These are phyloP conservation scores for Botrytis byssoidea DNA, from an alignment of 2,329 filamentous ascomycete genomes.

Conservation along the genomic window DNA sequence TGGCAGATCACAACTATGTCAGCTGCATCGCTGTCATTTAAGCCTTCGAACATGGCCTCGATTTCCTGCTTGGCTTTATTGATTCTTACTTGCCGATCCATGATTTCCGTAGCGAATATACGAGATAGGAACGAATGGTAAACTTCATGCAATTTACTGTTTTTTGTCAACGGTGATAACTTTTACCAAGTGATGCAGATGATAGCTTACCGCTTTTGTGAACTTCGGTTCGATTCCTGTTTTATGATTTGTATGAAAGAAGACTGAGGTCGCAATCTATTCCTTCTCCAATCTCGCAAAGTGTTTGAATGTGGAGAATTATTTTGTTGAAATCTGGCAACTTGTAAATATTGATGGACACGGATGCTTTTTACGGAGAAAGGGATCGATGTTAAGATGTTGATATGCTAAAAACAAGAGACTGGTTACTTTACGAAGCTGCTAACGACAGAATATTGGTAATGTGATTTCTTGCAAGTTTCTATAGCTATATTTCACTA, in stretches of 20 bases:
- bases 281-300: neutral
- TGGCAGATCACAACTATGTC: neutral
- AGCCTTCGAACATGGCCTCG: neutral
- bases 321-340: neutral
- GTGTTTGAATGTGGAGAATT: neutral
- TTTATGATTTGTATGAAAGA: neutral
- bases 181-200: neutral
- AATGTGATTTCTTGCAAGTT: neutral
- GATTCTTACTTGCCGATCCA: neutral
- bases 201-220: neutral
- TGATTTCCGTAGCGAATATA: neutral
- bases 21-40: neutral
- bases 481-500: neutral
- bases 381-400: neutral
- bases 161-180: neutral
- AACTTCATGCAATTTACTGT: neutral
- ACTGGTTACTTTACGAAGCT: neutral
- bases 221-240: neutral
- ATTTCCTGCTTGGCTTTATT: neutral
- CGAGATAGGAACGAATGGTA: neutral
- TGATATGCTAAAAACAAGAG: neutral
- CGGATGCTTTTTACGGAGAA: neutral
- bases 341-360: neutral
- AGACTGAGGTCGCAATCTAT: neutral
- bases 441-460: no score